phyloP scores from a whole-genome alignment of 2,329 filamentous ascomycete genomes.

The Colletotrichum cuscutae region DNA sequence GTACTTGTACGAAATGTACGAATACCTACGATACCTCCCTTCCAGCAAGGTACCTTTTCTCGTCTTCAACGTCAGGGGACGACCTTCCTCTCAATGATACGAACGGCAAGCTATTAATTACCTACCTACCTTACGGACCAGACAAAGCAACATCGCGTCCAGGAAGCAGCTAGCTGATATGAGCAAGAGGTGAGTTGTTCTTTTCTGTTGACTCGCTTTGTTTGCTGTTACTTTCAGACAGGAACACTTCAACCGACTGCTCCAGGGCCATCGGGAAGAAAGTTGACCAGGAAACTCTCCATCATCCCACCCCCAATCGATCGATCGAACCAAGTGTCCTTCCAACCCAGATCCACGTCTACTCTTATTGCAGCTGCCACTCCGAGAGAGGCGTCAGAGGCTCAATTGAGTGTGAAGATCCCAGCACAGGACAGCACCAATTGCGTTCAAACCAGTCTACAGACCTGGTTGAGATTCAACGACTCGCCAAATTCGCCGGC shows the following conservation, averaged over 20 bases:
- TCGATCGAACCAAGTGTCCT: conserved; percentile 19
- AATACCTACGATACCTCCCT: background rate
- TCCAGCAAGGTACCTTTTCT: background rate
- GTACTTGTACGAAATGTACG: conserved; percentile 3
- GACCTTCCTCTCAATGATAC: conserved; percentile 21
- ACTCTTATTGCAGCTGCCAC: background rate
- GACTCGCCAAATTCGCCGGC: background rate
- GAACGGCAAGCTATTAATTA: background rate
- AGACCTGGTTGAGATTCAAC: background rate
- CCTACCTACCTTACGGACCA: background rate
- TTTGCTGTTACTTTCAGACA: background rate
- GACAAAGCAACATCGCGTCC: conserved; percentile 10
- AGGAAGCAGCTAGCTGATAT: conserved; percentile 12
- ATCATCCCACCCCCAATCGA: conserved; percentile 25
- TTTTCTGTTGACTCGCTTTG: conserved; percentile 12
- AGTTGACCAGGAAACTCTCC: background rate
- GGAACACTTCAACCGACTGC: too few relatives aligned
- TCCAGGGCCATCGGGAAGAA: background rate
- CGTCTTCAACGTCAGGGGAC: conserved; percentile 17
- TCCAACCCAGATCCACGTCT: background rate
- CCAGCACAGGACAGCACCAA: background rate
- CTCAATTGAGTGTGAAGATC: conserved; percentile 3
- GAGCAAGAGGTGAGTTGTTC: conserved; percentile 17
- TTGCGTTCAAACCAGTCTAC: background rate
- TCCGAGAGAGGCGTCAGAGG: background rate